These are phyloP conservation scores for Aureobasidium mangrovei DNA, from an alignment of 2,329 filamentous ascomycete genomes.

Conservation along the genomic window DNA sequence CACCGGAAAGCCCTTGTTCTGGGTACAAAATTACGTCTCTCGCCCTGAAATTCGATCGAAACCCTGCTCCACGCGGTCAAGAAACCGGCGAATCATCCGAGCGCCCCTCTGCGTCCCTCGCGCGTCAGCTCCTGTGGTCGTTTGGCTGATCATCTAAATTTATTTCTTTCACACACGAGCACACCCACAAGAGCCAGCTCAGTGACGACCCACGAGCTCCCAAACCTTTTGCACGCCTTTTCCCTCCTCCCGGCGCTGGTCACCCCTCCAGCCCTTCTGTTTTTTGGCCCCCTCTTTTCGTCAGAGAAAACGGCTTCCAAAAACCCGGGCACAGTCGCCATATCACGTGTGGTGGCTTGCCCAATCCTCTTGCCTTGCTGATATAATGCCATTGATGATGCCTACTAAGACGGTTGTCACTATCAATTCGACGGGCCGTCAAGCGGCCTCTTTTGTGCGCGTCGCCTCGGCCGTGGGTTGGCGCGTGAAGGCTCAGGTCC, in stretches of 20 bases:
- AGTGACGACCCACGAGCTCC: background rate
- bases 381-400: conserved; percentile 21
- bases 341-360: conserved; percentile 12
- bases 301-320: conserved; percentile 2
- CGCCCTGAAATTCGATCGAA: conserved; percentile 9
- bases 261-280: background rate
- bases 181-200: background rate
- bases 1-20: background rate
- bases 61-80: conserved; percentile 9
- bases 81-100: conserved; percentile 11
- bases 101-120: conserved; percentile 5
- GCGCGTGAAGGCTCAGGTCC: conserved; percentile 83
- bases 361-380: conserved; percentile 3
- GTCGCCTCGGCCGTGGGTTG: conserved; percentile 91
- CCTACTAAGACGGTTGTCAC: conserved; percentile 72
- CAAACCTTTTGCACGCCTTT: background rate
- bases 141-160: conserved; percentile 4
- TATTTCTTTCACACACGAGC: background rate
- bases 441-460: conserved; percentile 89
- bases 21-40: conserved; percentile 13
- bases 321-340: conserved; percentile 11
- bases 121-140: conserved; percentile 4
- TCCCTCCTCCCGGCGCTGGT: background rate
- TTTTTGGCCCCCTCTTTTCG: background rate
- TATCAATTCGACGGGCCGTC: conserved; percentile 91